Evolutionary conservation across 805 yeast genomes (phyloP).

Genomic region (Candida vartiovaarae): DNA sequence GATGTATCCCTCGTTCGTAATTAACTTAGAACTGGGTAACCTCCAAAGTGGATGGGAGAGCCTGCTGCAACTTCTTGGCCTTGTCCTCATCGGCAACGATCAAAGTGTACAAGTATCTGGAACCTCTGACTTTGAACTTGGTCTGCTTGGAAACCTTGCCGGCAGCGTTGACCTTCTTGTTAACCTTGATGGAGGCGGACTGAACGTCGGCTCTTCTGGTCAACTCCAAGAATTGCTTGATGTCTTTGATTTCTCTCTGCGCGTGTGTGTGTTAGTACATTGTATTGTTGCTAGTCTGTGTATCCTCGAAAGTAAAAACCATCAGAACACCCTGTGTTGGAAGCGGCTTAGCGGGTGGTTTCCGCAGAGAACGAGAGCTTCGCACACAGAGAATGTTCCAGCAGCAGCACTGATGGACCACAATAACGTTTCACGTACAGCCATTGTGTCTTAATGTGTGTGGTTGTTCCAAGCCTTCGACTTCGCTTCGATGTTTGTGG

Average conservation of each 20-base stretch:
- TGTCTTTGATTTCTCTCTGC: conserved; percentile 78
- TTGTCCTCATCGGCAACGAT: conserved; percentile 91
- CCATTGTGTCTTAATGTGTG: conserved; percentile 15
- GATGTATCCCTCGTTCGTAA: neutral
- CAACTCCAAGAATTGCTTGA: conserved; percentile 95
- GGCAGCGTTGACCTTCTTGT: conserved; percentile 71
- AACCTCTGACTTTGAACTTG: conserved; percentile 98
- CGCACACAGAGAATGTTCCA: no score
- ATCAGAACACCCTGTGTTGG: no score
- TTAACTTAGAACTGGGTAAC: conserved; percentile 42
- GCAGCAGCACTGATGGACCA: no score
- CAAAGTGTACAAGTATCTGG: conserved; percentile 90
- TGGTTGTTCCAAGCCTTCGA: neutral
- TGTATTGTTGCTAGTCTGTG: no score
- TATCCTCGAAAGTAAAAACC: no score
- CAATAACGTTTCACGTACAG: conserved; percentile 5
- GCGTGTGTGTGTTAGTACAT: conserved; percentile 6
- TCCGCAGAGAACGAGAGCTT: no score
- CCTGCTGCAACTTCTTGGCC: conserved; percentile 96
- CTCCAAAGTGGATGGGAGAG: conserved; percentile 90
- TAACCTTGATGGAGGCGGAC: conserved; percentile 90
- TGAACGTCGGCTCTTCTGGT: conserved; percentile 94
- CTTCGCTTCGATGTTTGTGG: neutral
- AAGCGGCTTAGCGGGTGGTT: no score
- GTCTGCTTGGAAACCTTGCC: conserved; percentile 88